Evolutionary conservation across 2,329 filamentous ascomycete species (phyloP).

Genomic region (Coniochaeta prunicola): DNA sequence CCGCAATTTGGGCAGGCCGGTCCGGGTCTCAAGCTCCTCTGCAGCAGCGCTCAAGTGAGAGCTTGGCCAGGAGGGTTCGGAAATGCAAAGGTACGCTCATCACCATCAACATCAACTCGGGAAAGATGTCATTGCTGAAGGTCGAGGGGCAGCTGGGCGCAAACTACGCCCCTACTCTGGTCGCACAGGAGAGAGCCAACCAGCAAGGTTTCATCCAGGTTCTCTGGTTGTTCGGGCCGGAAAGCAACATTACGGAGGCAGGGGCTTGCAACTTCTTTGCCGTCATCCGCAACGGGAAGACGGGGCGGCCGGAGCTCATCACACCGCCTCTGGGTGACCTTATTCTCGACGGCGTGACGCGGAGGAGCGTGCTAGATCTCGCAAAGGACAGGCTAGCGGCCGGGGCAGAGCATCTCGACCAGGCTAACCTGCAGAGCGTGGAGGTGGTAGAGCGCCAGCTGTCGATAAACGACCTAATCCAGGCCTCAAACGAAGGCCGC

Average conservation of each 20-base stretch:
- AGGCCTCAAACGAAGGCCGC: conserved; percentile 66
- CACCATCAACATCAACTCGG: too few relatives aligned
- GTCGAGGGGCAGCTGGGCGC: too few relatives aligned
- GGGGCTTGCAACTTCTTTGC: conserved; percentile 91
- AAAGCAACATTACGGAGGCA: conserved; percentile 79
- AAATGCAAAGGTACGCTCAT: too few relatives aligned
- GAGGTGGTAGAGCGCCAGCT: conserved; percentile 78
- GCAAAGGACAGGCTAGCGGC: conserved; percentile 53
- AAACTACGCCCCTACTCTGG: conserved; percentile 81
- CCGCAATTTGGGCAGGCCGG: conserved; percentile 42
- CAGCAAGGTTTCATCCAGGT: conserved; percentile 76
- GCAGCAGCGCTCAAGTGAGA: conserved; percentile 79
- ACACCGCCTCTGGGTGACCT: conserved; percentile 81
- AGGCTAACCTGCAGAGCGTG: too few relatives aligned
- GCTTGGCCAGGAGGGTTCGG: conserved; percentile 93
- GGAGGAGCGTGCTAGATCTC: conserved; percentile 70
- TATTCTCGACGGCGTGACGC: conserved; percentile 81
- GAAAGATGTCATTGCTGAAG: too few relatives aligned
- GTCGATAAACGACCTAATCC: conserved; percentile 69
- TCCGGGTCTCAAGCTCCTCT: conserved; percentile 63
- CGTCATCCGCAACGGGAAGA: conserved; percentile 58
- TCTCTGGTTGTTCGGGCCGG: conserved; percentile 78
- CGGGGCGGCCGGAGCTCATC: conserved; percentile 61
- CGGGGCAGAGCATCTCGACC: too few relatives aligned
- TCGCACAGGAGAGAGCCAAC: conserved; percentile 70